phyloP scores from a whole-genome alignment of 2,329 filamentous ascomycete species.

The Microsporum ferrugineum region DNA sequence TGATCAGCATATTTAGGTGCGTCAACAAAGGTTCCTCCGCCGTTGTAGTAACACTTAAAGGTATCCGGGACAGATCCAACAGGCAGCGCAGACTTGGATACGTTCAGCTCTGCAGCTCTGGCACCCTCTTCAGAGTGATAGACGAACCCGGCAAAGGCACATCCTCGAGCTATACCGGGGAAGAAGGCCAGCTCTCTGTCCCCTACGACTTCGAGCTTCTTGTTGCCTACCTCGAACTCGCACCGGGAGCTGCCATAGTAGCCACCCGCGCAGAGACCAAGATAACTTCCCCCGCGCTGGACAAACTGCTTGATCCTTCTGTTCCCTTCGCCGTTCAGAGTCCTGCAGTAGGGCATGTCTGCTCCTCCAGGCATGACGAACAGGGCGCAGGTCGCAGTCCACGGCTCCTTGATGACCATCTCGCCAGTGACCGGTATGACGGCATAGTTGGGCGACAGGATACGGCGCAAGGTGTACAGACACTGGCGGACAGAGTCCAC shows the following conservation, averaged over 20 bases:
- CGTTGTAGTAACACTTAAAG: constrained; percentile 81
- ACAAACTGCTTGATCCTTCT: constrained; percentile 74
- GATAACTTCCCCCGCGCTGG: constrained; percentile 68
- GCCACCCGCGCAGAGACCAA: constrained; percentile 87
- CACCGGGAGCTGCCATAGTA: constrained; percentile 76
- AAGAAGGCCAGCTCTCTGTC: constrained; percentile 78
- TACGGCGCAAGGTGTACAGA: constrained; percentile 70
- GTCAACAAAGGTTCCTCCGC: constrained; percentile 85
- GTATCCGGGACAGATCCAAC: constrained; percentile 44
- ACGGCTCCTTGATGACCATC: constrained; percentile 79
- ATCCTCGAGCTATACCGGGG: constrained; percentile 71
- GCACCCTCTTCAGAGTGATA: constrained; percentile 84
- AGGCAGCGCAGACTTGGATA: constrained; percentile 50
- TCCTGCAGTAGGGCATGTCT: constrained; percentile 83
- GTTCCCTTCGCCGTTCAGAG: constrained; percentile 80
- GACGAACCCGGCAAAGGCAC: constrained; percentile 79
- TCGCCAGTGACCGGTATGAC: constrained; percentile 73
- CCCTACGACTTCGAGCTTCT: constrained; percentile 71
- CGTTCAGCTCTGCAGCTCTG: constrained; percentile 55
- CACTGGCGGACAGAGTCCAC: constrained; percentile 82
- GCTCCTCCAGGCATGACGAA: constrained; percentile 88
- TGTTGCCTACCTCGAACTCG: constrained; percentile 84
- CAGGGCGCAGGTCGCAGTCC: constrained; percentile 74
- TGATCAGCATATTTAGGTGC: constrained; percentile 49
- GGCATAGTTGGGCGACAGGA: constrained; percentile 83